Evolutionary conservation across 306 rosid species (phyloP).

Genomic region (Nissolia schottii): DNA sequence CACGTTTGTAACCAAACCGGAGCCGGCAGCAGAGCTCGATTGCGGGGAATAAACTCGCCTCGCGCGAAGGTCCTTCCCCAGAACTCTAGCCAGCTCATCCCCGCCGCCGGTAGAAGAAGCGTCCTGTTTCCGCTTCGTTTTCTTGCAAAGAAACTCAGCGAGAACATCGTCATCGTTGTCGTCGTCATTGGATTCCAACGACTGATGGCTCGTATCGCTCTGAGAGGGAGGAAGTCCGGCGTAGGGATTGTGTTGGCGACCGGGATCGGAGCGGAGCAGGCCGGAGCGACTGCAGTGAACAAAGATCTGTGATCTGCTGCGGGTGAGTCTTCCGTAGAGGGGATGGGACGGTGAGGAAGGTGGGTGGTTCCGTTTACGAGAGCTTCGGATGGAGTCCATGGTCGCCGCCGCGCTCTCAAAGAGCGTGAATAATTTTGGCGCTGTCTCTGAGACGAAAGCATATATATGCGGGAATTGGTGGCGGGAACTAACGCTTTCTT

Average conservation of each 20-base stretch:
- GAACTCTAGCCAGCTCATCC: neutral
- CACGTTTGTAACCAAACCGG: neutral
- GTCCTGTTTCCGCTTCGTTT: neutral
- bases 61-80: conserved; percentile 64
- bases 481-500: conserved; percentile 27
- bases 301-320: conserved; percentile 22
- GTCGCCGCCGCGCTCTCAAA: neutral
- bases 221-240: neutral
- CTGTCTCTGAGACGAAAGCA: neutral
- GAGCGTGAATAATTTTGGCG: conserved; percentile 4
- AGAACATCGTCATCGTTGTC: neutral
- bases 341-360: too few species aligned
- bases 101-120: neutral
- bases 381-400: conserved; percentile 36
- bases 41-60: conserved; percentile 58
- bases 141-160: conserved; percentile 7
- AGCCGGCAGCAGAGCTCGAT: neutral
- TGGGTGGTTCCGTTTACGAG: conserved; percentile 25
- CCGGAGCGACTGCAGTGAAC: conserved; percentile 29
- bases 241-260: neutral
- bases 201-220: neutral
- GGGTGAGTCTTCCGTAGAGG: conserved; percentile 2
- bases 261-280: conserved; percentile 11
- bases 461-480: neutral
- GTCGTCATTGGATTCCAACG: neutral